phyloP scores from a whole-genome alignment of 768 basidiomycete genomes.

The Mycena leptocephala region DNA sequence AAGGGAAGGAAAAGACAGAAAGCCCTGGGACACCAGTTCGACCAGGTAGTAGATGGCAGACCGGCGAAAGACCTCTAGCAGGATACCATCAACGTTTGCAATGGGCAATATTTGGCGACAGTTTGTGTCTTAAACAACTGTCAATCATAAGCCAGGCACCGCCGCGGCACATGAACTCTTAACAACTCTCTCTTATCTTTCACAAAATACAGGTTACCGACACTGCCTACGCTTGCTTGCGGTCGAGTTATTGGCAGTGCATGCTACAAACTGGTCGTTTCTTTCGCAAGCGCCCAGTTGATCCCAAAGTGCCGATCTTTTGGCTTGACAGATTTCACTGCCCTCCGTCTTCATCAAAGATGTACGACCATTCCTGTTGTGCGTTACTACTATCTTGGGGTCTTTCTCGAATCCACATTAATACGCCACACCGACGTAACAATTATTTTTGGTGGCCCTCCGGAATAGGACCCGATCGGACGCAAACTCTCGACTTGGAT shows the following conservation, averaged over 20 bases:
- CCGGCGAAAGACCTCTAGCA: constrained; percentile 12
- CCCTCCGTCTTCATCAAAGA: neutral
- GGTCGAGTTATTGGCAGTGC: neutral
- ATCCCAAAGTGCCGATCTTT: neutral
- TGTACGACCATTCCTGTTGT: too few relatives aligned
- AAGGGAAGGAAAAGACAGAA: constrained; percentile 32
- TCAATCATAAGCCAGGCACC: neutral
- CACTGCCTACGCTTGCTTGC: neutral
- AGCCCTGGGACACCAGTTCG: constrained; percentile 38
- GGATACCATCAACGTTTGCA: constrained; percentile 16
- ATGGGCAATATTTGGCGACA: neutral
- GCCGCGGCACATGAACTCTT: neutral
- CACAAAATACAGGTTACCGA: neutral
- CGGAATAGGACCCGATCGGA: too few relatives aligned
- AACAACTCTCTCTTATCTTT: neutral
- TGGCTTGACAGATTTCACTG: neutral
- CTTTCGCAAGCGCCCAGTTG: neutral
- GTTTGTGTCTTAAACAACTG: neutral
- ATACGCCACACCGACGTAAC: too few relatives aligned
- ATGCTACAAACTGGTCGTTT: neutral
- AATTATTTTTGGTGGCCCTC: too few relatives aligned
- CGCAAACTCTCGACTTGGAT: too few relatives aligned
- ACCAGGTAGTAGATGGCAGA: constrained; percentile 33
- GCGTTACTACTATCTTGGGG: too few relatives aligned
- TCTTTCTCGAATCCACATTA: too few relatives aligned